Evolutionary conservation across 371 early-diverging fungal species (phyloP).

Genomic region (Mortierella sp.): DNA sequence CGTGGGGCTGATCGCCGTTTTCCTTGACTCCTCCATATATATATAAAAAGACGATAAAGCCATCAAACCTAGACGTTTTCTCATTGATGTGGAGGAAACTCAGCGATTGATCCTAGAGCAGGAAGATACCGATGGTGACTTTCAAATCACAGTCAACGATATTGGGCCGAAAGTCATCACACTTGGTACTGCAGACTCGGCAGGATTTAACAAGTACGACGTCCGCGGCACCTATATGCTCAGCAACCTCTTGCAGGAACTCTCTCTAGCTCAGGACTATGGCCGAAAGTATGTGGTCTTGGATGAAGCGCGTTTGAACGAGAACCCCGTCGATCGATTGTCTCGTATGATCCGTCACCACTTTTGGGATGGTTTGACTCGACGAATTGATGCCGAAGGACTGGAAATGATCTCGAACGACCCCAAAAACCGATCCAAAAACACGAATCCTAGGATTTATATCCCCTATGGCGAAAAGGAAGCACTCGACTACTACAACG

Average conservation of each 20-base stretch:
- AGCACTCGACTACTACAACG: conserved; percentile 83
- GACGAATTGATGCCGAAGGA: conserved; percentile 93
- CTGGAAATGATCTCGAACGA: conserved; percentile 92
- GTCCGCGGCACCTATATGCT: conserved; percentile 96
- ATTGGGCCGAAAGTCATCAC: conserved; percentile 91
- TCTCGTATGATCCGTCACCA: conserved; percentile 90
- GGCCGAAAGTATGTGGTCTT: conserved; percentile 89
- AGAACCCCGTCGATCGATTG: conserved; percentile 94
- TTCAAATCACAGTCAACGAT: conserved; percentile 95
- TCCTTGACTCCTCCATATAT: neutral
- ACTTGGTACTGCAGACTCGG: conserved; percentile 89
- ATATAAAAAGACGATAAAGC: conserved; percentile 76
- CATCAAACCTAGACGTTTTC: conserved; percentile 77
- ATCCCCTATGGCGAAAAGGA: conserved; percentile 86
- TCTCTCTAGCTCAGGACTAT: conserved; percentile 91
- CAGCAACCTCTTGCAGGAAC: conserved; percentile 94
- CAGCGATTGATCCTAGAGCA: conserved; percentile 85
- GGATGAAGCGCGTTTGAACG: conserved; percentile 89
- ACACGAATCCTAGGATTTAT: conserved; percentile 89
- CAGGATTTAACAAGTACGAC: conserved; percentile 89
- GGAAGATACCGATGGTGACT: conserved; percentile 97
- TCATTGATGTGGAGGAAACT: conserved; percentile 90
- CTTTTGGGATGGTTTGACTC: conserved; percentile 96
- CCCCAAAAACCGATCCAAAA: conserved; percentile 87
- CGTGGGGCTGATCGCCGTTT: neutral